Evolutionary conservation across 1,139 yeast species (phyloP), one percentile per base, ranked within the genome.

Genomic region (Petasospora rhodanensis): DNA sequence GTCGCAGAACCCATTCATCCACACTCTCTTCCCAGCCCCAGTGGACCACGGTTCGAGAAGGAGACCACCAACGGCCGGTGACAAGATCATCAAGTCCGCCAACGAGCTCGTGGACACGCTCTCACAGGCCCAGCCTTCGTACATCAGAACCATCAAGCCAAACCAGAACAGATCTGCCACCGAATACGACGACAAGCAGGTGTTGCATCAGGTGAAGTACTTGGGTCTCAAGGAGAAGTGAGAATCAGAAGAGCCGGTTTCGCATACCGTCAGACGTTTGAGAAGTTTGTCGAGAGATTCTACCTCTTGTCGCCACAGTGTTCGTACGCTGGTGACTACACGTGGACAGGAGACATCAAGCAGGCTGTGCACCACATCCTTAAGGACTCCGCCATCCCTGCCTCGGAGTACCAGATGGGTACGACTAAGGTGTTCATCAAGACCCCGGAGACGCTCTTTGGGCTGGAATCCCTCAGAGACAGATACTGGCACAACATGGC

Each of bases 401-500:
- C 65, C 2, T 55, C 78, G 7, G 98, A 93, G 56, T 93, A 70
- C 60, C 98, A 93, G 61, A 66, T 91, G 64, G 99, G 99, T 54
- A 81, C 82, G 1, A 73, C 95, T n/a, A 91, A 87, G 59, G 93
- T 91, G 4, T 93, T 93, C 57, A 87, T 93, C 58, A 93, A 93
- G 54, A 86, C 95, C 10, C 99, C 99, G 7, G 98, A 93, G 55
- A 91, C 98, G 0, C 68, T 93, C 48, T 93, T 93, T 59, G 96
- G 96, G 0, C 66, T 93, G 41, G 99, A 93, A 61, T 93, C 86
- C 52, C 79, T 89, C 93, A 76, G 98, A 59, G 99, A 93, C 53
- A 83, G 80, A 63, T 93, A 87, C 57, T 93, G 98, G 98, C 93
- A 87, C 55, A 86, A 85, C 51, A 93, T 91, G 95, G 98, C 98